Base-by-base conservation (phyloP, 1,284 basidiomycete genomes). In the Pseudozyma flocculosa region DNA sequence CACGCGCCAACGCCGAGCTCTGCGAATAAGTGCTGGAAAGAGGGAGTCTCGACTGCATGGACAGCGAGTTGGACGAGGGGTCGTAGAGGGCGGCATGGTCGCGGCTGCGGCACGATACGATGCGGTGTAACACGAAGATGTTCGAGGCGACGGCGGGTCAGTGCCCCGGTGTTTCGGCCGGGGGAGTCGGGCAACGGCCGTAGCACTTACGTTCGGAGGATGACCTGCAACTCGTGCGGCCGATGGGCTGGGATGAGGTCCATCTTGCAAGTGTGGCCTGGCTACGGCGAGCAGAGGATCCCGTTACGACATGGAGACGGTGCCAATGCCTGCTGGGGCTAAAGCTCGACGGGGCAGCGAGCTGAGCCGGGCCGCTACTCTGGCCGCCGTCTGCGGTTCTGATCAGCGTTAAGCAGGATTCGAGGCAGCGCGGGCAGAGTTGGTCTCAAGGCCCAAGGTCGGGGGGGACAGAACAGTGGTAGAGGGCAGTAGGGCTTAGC, bases 51-150 rank as follows among this genome's bases (percentile, higher is more conserved):
- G 42, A n/a, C 23, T 68, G 63, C 10, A 74, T 48, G 9, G 57
- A 63, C 1, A 74, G 45, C 52, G 63, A 49, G 19, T 63, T 63
- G 4, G 56, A 57, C 1, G 32, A 24, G 2, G 66, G 54, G 47
- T 74, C 54, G 43, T 71, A 73, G 30, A 67, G 54, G 9, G 70
- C 72, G 9, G 67, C 54, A 34, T 72, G 70, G 17, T 63, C 45
- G 17, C 57, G 46, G 13, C 50, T 52, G 50, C n/a, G n/a, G 34
- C 5, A 36, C 13, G 23, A 21, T 45, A 30, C 18, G 17, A 26
- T 14, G 29, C 22, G 32, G 22, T 24, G 22, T n/a, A n/a, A 39
- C 18, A 8, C 21, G 11, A 14, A 41, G 43, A n/a, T n/a, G 21
- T 32, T 17, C 23, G 29, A 15, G 49, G 45, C 11, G 29, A 46